Base-by-base conservation (phyloP, 1,284 basidiomycete species). In the Xerocomus amazonicus region DNA sequence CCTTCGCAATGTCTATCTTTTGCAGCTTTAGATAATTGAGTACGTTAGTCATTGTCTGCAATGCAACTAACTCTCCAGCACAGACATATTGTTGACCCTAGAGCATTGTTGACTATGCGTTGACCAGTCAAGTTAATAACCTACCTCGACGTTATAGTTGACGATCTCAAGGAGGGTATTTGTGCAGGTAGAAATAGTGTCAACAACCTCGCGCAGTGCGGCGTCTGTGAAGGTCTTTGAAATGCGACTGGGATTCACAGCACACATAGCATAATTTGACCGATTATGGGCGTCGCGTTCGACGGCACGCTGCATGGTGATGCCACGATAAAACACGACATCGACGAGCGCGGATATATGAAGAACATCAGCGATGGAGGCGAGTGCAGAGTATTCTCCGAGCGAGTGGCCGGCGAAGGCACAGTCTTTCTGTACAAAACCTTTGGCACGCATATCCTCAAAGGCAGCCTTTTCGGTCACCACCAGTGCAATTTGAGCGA, bases 301-400 rank as follows among this genome's bases (percentile, higher is more conserved):
- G 53, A 97, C 95, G 17, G 95, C 95, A 40, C 94, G 91, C 68
- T 97, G 95, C 96, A 99, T 99, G 44, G 96, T 99, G 65, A 99
- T 96, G 67, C 96, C 96, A 71, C 97, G 92, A 73, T 97, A 98
- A 81, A 99, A 98, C 38, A 99, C 96, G 64, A 99, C 92, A 61
- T 98, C 95, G 60, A 96, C 92, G 45, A 99, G 84, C n/a, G 92
- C 84, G 29, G 95, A 92, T 65, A 98, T 93, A 39, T 92, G 88
- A 40, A 99, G 83, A 41, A 97, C 92, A 68, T 94, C 93, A 39
- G 96, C 96, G 57, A 98, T 95, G 13, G 95, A 95, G 1, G 97
- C 96, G 10, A 99, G 81, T 12, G 96, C 94, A 44, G 96, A 97
- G 71, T 99, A 99, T 72, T 99, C 96, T 60, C 96, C 96, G 41